phyloP scores from a whole-genome alignment of 2,329 filamentous ascomycete species.

The Rutstroemia sydowiana region DNA sequence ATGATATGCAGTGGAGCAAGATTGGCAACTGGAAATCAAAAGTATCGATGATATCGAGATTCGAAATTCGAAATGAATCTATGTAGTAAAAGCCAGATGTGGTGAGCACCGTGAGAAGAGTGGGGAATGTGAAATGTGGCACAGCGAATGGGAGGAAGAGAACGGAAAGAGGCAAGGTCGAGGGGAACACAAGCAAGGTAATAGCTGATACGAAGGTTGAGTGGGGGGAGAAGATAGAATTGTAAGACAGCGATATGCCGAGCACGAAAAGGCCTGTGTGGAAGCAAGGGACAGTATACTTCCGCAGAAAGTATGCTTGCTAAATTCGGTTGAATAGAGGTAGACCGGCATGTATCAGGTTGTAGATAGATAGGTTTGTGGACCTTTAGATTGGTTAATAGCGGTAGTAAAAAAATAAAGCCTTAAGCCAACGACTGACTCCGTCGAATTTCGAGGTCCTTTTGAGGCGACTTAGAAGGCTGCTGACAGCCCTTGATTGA shows the following conservation, averaged over 20 bases:
- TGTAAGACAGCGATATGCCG: slow-evolving; percentile 4
- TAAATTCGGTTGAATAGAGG: background rate
- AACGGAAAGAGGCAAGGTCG: slow-evolving; percentile 7
- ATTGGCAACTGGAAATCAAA: background rate
- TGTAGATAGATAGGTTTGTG: background rate
- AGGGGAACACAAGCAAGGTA: slow-evolving; percentile 7
- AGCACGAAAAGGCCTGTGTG: slow-evolving; percentile 8
- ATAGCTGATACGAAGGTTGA: background rate
- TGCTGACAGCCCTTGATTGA: background rate
- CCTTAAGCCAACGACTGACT: too few relatives aligned
- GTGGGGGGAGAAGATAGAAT: slow-evolving; percentile 3
- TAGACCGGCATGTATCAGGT: slow-evolving; percentile 2
- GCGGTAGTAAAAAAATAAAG: background rate
- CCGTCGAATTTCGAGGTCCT: too few relatives aligned
- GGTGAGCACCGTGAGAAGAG: slow-evolving; percentile 4
- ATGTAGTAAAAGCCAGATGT: background rate
- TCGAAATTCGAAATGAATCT: background rate
- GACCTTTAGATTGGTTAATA: background rate
- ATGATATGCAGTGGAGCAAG: background rate
- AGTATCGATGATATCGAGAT: background rate
- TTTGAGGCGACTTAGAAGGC: background rate
- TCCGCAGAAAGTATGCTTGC: background rate
- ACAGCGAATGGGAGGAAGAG: slow-evolving; percentile 7
- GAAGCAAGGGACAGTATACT: slow-evolving; percentile 8
- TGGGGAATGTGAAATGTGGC: slow-evolving; percentile 9